Percentiles rank a stretch among this genome's conserved stretches.
Evolutionary conservation across 805 yeast genomes (phyloP).

Genomic region (Cyberlindnera galapagoensis): DNA sequence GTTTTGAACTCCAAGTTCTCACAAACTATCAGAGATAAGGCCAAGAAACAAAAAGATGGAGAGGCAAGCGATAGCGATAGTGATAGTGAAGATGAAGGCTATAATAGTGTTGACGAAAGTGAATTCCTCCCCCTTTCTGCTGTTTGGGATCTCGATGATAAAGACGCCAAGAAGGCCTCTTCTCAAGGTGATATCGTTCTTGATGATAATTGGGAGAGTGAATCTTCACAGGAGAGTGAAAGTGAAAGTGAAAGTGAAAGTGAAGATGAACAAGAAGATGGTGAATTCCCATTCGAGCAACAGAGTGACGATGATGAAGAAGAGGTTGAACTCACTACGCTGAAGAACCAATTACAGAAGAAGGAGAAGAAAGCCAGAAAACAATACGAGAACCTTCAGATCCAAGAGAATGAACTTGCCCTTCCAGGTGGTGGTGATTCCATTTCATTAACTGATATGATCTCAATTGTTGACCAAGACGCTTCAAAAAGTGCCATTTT

Average conservation of each 20-base stretch:
- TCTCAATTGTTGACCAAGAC: constrained; percentile 52
- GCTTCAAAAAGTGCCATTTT: constrained; percentile 45
- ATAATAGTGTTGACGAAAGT: constrained; percentile 68
- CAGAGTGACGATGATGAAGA: constrained; percentile 34
- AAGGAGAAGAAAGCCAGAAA: constrained; percentile 36
- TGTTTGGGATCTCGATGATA: constrained; percentile 81
- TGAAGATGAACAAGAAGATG: constrained; percentile 25
- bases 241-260: constrained; percentile 20
- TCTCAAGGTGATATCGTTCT: constrained; percentile 19
- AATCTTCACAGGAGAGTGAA: constrained; percentile 22
- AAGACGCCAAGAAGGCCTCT: constrained; percentile 30
- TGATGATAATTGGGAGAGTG: constrained; percentile 17
- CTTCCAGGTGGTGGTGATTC: constrained; percentile 56
- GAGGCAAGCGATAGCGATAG: constrained; percentile 19
- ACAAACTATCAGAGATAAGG: constrained; percentile 57
- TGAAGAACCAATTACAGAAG: constrained; percentile 31
- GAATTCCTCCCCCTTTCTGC: constrained; percentile 76
- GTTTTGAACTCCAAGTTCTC: constrained; percentile 59
- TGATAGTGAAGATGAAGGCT: constrained; percentile 49
- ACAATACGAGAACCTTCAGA: constrained; percentile 44
- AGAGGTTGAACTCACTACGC: constrained; percentile 48
- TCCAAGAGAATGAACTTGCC: constrained; percentile 63
- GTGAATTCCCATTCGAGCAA: constrained; percentile 40
- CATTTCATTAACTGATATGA: constrained; percentile 67
- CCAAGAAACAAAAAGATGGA: constrained; percentile 28